Evolutionary conservation across 306 rosid genomes (phyloP).

Genomic region (Phaseolus lunatus): DNA sequence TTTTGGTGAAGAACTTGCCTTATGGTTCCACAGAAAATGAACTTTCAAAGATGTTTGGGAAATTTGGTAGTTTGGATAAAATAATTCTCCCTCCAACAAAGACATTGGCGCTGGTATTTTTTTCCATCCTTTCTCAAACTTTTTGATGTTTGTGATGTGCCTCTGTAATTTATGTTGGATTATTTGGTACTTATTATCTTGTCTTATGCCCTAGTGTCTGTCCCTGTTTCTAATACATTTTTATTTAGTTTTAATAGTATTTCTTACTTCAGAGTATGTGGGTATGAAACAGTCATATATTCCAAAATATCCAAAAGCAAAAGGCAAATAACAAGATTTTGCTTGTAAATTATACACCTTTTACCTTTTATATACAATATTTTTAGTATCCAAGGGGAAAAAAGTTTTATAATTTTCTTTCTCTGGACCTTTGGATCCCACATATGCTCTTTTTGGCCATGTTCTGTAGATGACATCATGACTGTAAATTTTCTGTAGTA

Average conservation of each 20-base stretch:
- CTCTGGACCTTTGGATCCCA: background rate
- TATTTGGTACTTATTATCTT: slow-evolving; percentile 13
- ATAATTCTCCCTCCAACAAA: slow-evolving; percentile 85
- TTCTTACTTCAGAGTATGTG: slow-evolving; percentile 10
- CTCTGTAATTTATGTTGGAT: slow-evolving; percentile 11
- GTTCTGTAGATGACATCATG: background rate
- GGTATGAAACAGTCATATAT: background rate
- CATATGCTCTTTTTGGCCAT: slow-evolving; percentile 1
- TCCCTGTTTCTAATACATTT: background rate
- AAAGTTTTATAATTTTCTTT: background rate
- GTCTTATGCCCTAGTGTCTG: slow-evolving; percentile 1
- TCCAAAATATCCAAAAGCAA: slow-evolving; percentile 11
- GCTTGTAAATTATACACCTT: background rate
- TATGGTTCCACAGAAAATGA: slow-evolving; percentile 88
- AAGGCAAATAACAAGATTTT: slow-evolving; percentile 3
- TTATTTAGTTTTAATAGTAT: background rate
- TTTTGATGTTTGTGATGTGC: slow-evolving; percentile 16
- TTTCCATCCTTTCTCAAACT: slow-evolving; percentile 16
- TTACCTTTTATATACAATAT: slow-evolving; percentile 6
- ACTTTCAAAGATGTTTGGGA: slow-evolving; percentile 78
- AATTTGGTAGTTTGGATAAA: slow-evolving; percentile 89
- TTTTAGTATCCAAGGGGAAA: background rate
- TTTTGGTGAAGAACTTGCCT: slow-evolving; percentile 91
- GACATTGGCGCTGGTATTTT: slow-evolving; percentile 87
- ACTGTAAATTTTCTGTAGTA: background rate